Conservation (phyloP, 2,329 filamentous ascomycete species). For the Dichotomopilus funicola region DNA sequence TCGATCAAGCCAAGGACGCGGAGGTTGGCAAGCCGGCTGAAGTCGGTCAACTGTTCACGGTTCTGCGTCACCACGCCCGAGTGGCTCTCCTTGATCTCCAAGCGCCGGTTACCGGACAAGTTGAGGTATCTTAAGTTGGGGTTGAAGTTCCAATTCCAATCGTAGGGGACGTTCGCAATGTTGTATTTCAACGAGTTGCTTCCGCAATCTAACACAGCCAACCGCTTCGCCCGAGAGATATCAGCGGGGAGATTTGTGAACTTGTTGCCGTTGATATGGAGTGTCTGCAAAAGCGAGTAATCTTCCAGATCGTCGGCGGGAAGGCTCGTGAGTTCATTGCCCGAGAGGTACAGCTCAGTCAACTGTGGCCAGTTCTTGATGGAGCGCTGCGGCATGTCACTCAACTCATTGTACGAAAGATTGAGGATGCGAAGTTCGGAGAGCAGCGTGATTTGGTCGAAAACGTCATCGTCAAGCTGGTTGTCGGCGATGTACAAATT, state of each 20-base stretch:
- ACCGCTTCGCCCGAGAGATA: conserved; percentile 85
- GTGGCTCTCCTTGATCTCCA: conserved; percentile 75
- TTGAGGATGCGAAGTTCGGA: conserved; percentile 84
- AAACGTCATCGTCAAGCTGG: conserved; percentile 86
- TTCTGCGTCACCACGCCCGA: conserved; percentile 48
- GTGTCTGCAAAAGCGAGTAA: conserved; percentile 74
- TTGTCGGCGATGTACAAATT: conserved; percentile 91
- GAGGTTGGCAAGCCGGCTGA: conserved; percentile 75
- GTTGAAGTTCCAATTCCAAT: conserved; percentile 99
- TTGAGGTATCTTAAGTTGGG: conserved; percentile 92
- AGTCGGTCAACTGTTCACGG: conserved; percentile 75
- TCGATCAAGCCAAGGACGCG: conserved; percentile 94
- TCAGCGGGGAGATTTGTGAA: conserved; percentile 96
- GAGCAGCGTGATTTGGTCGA: conserved; percentile 80
- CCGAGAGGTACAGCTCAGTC: conserved; percentile 87
- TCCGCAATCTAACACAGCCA: conserved; percentile 87
- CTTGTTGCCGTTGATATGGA: conserved; percentile 96
- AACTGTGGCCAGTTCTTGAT: conserved; percentile 87
- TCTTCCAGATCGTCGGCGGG: conserved; percentile 93
- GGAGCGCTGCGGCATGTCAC: conserved; percentile 82
- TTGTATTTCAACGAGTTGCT: conserved; percentile 98
- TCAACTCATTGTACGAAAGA: conserved; percentile 88
- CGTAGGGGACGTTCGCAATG: conserved; percentile 96
- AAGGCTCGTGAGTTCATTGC: conserved; percentile 85
- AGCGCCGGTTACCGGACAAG: conserved; percentile 88